These are phyloP conservation scores for Epichloe uncinata DNA, from an alignment of 2,329 filamentous ascomycete species.

Conservation along the genomic window DNA sequence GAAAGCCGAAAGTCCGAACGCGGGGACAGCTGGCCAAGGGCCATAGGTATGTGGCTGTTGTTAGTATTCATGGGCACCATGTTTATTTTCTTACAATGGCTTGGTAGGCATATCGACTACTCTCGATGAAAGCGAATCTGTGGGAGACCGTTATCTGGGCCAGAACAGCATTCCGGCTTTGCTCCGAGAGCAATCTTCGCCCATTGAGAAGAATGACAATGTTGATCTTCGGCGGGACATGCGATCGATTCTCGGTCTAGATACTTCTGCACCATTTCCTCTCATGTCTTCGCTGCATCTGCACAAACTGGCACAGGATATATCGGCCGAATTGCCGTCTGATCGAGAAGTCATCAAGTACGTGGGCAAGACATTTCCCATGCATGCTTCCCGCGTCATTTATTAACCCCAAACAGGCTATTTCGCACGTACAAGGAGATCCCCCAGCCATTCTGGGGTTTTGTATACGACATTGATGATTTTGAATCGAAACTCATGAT, in stretches of 20 bases:
- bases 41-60: conserved; percentile 21
- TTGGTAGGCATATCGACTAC: conserved; percentile 21
- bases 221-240: conserved; percentile 51
- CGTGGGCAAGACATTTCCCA: conserved; percentile 12
- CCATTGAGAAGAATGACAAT: conserved; percentile 36
- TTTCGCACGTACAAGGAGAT: conserved; percentile 56
- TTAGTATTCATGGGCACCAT: background rate
- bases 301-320: conserved; percentile 45
- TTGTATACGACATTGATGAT: conserved; percentile 52
- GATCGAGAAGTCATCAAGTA: conserved; percentile 56
- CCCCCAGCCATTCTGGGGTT: conserved; percentile 54
- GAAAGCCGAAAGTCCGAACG: conserved; percentile 22
- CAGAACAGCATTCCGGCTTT: conserved; percentile 57
- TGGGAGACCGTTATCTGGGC: conserved; percentile 47
- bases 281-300: conserved; percentile 53
- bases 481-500: conserved; percentile 51
- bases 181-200: conserved; percentile 45
- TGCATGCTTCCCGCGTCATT: background rate
- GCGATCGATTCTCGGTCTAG: conserved; percentile 50
- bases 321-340: conserved; percentile 47
- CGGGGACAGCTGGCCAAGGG: conserved; percentile 29
- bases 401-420: conserved; percentile 27
- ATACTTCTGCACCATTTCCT: conserved; percentile 53
- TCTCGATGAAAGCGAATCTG: conserved; percentile 40
- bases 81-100: conserved; percentile 6